Conservation (phyloP, 148 eudicot species). For the Talinum fruticosum region DNA sequence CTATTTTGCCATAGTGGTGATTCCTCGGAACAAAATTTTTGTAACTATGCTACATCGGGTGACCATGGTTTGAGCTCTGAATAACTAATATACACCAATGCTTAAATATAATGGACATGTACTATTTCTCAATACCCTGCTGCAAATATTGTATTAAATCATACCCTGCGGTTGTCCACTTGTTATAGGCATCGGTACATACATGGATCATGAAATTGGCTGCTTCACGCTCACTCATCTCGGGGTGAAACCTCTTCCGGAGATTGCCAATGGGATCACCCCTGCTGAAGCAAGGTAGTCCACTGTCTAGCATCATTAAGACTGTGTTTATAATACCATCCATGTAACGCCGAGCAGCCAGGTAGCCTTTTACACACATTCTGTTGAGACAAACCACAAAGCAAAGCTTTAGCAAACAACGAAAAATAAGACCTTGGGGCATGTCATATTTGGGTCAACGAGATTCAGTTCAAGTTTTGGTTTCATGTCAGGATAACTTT, state of each 20-base stretch:
- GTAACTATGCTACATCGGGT: conserved; percentile 17
- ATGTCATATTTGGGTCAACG: too few relatives aligned
- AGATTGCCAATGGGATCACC: conserved; percentile 94
- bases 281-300: conserved; percentile 95
- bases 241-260: conserved; percentile 93
- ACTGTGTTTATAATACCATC: conserved; percentile 94
- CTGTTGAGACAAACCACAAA: conserved; percentile 33
- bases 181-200: conserved; percentile 94
- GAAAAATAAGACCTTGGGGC: too few relatives aligned
- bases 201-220: conserved; percentile 90
- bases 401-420: too few relatives aligned
- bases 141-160: conserved; percentile 96
- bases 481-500: too few relatives aligned
- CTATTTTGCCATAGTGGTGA: conserved; percentile 16
- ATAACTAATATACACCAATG: conserved; percentile 18
- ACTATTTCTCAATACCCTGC: conserved; percentile 92
- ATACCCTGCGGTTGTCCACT: conserved; percentile 98
- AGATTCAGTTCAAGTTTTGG: too few relatives aligned
- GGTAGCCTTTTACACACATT: conserved; percentile 95
- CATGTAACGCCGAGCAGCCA: conserved; percentile 90
- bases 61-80: conserved; percentile 15
- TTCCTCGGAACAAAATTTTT: conserved; percentile 14
- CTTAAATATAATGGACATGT: conserved; percentile 10
- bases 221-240: conserved; percentile 94
- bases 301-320: conserved; percentile 84